Base-by-base conservation (phyloP, 2,329 filamentous ascomycete genomes). In the Colletotrichum scovillei region DNA sequence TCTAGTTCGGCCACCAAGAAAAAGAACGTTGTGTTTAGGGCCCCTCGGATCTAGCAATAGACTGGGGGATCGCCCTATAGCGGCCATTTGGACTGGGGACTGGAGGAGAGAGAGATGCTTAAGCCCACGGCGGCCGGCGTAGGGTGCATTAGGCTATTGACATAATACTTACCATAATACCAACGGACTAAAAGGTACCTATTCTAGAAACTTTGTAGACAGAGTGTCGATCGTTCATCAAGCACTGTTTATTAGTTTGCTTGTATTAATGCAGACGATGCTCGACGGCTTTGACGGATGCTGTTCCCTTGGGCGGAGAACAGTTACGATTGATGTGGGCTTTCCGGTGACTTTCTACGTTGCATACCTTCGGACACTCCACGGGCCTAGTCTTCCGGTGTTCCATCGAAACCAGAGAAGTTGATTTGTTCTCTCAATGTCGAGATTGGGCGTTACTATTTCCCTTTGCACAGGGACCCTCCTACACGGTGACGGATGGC, bases 61-160 rank as follows among this genome's bases (percentile, higher is more conserved):
- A 32, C 69, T 28, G 63, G 69, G 68, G 64, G 35, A 63, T 69
- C 64, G 58, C 49, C 69, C 63, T 32, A 58, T 58, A 69, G 65
- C 69, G 69, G 24, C 14, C 58, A 53, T 60, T 24, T 2, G 3
- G 14, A n/a, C 42, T 49, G 19, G 19, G 42, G 19, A 4, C 38
- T 6, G 38, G 9, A 26, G 24, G 11, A 11, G 30, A 6, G 16
- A 16, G 28, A 12, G 63, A 19, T 42, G 49, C 69, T 58, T 69
- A 52, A 38, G 63, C 46, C 63, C 26, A 68, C 9, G 28, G 65
- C 11, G 53, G 24, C 38, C 38, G n/a, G n/a, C 38, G 26, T 52
- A 52, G 59, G 42, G 32, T 63, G 55, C 63, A 70, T 67, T 14
- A 66, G 62, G 19, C 49, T 46, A 28, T n/a, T n/a, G 16, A 42